Evolutionary conservation across 2,329 filamentous ascomycete species (phyloP).

Genomic region (Fusarium pseudoanthophilum): DNA sequence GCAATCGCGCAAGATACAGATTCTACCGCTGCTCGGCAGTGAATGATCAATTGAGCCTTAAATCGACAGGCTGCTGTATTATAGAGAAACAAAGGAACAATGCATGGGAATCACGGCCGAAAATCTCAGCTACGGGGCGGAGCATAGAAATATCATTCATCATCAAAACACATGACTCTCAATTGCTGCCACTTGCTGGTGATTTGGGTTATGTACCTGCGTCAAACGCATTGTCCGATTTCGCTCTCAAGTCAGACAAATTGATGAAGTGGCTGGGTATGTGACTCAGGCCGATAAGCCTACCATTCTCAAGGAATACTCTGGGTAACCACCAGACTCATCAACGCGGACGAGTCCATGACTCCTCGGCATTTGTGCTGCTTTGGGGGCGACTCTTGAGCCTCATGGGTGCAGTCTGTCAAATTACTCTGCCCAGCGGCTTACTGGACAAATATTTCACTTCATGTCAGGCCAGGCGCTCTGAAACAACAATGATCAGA

Average conservation of each 20-base stretch:
- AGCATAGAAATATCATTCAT: background rate
- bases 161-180: no score
- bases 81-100: background rate
- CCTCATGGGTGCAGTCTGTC: no score
- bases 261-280: no score
- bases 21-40: background rate
- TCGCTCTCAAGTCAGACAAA: background rate
- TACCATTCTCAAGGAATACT: background rate
- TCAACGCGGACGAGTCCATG: background rate
- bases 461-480: background rate
- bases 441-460: background rate
- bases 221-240: background rate
- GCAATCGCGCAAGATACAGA: background rate
- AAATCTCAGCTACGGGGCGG: background rate
- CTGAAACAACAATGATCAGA: background rate
- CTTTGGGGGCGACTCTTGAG: no score
- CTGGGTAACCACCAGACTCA: background rate
- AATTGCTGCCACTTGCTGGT: background rate
- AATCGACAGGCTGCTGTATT: background rate
- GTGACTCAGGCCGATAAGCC: background rate
- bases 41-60: background rate
- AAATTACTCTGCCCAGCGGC: no score
- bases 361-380: background rate
- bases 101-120: background rate
- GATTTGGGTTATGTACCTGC: background rate